These are phyloP conservation scores for Hapsidospora chrysogenum DNA, from an alignment of 495 filamentous ascomycete species.

Conservation along the genomic window DNA sequence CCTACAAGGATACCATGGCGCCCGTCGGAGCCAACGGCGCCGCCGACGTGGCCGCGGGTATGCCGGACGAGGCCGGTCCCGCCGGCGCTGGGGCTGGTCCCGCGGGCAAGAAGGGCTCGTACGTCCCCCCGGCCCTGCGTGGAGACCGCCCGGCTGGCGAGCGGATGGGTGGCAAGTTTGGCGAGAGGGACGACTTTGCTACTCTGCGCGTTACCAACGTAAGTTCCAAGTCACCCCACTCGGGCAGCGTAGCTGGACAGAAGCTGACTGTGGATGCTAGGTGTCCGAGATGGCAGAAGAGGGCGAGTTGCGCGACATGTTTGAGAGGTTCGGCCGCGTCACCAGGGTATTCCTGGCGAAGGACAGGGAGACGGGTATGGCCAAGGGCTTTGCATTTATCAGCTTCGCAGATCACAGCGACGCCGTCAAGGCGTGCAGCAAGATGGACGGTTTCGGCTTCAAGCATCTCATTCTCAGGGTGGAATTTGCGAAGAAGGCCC, in stretches of 20 bases:
- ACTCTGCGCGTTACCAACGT: constrained; percentile 96
- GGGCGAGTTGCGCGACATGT: constrained; percentile 84
- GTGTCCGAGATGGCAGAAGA: constrained; percentile 96
- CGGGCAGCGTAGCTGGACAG: background rate
- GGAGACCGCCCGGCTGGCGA: constrained; percentile 54
- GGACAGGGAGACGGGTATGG: constrained; percentile 83
- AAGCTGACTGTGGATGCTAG: constrained; percentile 25
- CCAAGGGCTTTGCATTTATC: constrained; percentile 98
- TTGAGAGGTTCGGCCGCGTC: constrained; percentile 90
- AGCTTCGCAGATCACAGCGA: constrained; percentile 80
- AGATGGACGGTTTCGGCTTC: constrained; percentile 95
- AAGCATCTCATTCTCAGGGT: constrained; percentile 80
- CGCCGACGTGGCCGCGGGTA: constrained; percentile 35
- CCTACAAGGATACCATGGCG: constrained; percentile 50
- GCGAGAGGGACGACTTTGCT: constrained; percentile 89
- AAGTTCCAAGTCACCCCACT: constrained; percentile 21
- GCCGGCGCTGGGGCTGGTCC: constrained; percentile 36
- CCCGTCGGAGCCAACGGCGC: constrained; percentile 34
- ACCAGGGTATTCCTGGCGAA: constrained; percentile 95
- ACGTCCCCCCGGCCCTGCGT: constrained; percentile 84
- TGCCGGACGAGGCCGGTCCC: constrained; percentile 29
- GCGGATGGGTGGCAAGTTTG: constrained; percentile 75
- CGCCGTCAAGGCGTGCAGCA: constrained; percentile 81
- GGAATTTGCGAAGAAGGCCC: constrained; percentile 76
- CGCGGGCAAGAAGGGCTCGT: constrained; percentile 56